Evolutionary conservation across 148 eudicot species (phyloP), one percentile per base, ranked within the genome.

Genomic region (Chenopodium suecicum): DNA sequence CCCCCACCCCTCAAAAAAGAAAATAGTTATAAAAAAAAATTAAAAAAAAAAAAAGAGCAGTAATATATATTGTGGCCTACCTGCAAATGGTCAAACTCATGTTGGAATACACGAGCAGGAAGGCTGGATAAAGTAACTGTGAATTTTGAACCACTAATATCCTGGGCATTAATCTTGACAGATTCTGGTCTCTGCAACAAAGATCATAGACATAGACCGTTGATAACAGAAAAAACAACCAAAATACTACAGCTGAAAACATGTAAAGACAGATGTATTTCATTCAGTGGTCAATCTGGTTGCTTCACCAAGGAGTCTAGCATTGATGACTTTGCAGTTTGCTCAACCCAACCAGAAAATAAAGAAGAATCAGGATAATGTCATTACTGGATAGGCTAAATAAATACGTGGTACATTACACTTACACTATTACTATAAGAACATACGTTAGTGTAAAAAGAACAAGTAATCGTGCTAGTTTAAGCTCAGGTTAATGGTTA

Each of bases 11-110:
- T 34, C 37, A 48, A 7, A 10, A 10, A 48, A 48, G 11, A 47
- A 47, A 48, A 9, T 7, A 8, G 10, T 1, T 10, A 48, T 0
- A 48, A 48, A 48, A 48, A 12, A 27, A 27, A 27, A 27, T 23
- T 4, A 6, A 8, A 2, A 48, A 2, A 1, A 9, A 10, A 9
- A 12, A 48, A 2, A 48, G 11, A 25, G 58, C n/a, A 9, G 9
- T 25, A 12, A 46, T 20, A 73, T 12, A 14, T 66, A 69, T 37
- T 37, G 50, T 27, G 7, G 37, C 27, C 60, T 84, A 94, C 99
- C 99, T 89, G 84, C 85, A 96, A 87, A 88, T 96, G 99, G 86
- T 96, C 99, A 87, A 83, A 96, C 89, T 96, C 99, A 71, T 96
- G 99, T 89, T 96, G 99, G 84, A 96, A 96, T 29, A 96, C 95